Conservation (phyloP, 768 basidiomycete species). For the Serendipita sp. region DNA sequence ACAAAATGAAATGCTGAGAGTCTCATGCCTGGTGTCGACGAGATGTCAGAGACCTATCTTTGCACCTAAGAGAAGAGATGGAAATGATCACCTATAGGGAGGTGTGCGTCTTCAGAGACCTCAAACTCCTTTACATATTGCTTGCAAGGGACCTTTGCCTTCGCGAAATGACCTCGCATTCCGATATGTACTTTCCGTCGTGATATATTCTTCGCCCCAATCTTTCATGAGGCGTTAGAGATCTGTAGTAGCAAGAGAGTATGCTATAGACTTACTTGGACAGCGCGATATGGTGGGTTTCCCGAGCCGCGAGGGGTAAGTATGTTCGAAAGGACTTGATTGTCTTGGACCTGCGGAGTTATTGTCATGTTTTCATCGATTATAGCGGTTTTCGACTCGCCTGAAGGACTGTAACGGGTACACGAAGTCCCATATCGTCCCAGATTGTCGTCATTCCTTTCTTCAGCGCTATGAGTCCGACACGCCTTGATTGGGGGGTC, state of each 20-base stretch:
- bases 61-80: background rate
- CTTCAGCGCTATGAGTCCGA: conserved; percentile 87
- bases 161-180: conserved; percentile 82
- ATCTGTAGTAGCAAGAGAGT: conserved; percentile 36
- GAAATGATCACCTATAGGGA: conserved; percentile 79
- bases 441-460: conserved; percentile 91
- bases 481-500: conserved; percentile 72
- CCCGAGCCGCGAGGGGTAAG: conserved; percentile 44
- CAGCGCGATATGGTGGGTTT: conserved; percentile 80
- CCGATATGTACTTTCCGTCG: conserved; percentile 56
- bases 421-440: conserved; percentile 74
- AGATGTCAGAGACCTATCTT: conserved; percentile 1
- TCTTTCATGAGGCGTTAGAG: conserved; percentile 76
- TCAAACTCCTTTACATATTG: conserved; percentile 76
- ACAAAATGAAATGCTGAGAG: conserved; percentile 90
- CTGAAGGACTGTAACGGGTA: conserved; percentile 91
- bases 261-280: conserved; percentile 42
- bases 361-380: background rate
- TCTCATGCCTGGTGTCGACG: conserved; percentile 49
- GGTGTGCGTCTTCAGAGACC: conserved; percentile 74
- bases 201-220: conserved; percentile 67
- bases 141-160: conserved; percentile 70
- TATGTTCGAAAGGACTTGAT: conserved; percentile 11
- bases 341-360: conserved; percentile 7
- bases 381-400: conserved; percentile 28